These are phyloP conservation scores for Fistulifera pelliculosa DNA, from an alignment of 108 stramenopile genomes.

Conservation along the genomic window DNA sequence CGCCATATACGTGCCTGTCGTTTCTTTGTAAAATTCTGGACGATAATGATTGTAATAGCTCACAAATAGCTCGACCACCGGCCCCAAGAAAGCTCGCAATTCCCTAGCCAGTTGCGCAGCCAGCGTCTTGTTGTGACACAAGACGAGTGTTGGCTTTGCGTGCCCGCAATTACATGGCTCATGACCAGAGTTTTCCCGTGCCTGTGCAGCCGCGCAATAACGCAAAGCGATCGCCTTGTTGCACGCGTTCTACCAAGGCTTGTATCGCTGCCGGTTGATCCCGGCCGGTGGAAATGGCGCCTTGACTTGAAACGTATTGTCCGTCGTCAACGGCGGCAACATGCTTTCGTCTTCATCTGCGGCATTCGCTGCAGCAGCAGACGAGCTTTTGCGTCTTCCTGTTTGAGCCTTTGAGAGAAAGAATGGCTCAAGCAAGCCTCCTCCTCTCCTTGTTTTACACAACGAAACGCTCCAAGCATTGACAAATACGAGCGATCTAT, in stretches of 20 bases:
- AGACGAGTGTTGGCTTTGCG: constrained; percentile 48
- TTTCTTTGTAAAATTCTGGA: constrained; percentile 55
- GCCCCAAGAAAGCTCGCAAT: constrained; percentile 39
- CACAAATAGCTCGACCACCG: constrained; percentile 65
- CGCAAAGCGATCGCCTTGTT: constrained; percentile 21
- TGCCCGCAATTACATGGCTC: constrained; percentile 49
- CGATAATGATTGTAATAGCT: constrained; percentile 67
- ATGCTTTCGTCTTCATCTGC: not conserved
- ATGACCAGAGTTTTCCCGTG: constrained; percentile 80
- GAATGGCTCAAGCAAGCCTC: too few species aligned
- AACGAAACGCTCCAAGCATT: too few species aligned
- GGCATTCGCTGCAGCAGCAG: not conserved
- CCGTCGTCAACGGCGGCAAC: not conserved
- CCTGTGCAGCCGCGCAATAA: constrained; percentile 40
- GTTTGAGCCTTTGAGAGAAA: too few species aligned
- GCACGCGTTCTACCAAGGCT: constrained; percentile 22
- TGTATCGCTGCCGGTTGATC: constrained; percentile 49
- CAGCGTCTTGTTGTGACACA: constrained; percentile 79
- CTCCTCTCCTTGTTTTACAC: too few species aligned
- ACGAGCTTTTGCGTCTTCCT: not conserved
- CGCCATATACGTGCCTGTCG: constrained; percentile 47
- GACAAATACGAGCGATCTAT: too few species aligned
- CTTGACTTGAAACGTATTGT: constrained; percentile 27
- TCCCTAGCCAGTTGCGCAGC: constrained; percentile 75
- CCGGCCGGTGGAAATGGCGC: constrained; percentile 34